phyloP scores from a whole-genome alignment of 2,329 filamentous ascomycete genomes.

The Alternaria alternata region DNA sequence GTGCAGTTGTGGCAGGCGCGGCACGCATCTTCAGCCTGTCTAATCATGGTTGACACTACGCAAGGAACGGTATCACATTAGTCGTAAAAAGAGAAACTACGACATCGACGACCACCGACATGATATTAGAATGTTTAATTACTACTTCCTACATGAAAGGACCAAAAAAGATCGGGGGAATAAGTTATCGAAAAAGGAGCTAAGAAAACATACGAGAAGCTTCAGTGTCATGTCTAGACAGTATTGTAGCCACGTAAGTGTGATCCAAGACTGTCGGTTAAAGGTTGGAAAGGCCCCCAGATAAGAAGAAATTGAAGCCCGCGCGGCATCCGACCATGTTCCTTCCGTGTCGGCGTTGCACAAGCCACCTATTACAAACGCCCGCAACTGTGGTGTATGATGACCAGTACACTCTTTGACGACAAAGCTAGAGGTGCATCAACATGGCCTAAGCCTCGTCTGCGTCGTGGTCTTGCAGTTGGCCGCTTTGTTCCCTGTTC shows the following conservation, averaged over 20 bases:
- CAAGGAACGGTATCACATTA: no score
- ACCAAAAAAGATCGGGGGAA: constrained; percentile 48
- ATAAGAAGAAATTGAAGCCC: constrained; percentile 41
- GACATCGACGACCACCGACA: constrained; percentile 23
- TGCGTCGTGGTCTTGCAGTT: constrained; percentile 43
- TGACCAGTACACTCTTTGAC: constrained; percentile 20
- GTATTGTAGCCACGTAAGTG: constrained; percentile 23
- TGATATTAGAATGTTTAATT: constrained; percentile 53
- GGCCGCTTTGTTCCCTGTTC: constrained; percentile 78
- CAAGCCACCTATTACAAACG: constrained; percentile 44
- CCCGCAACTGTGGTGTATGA: constrained; percentile 33
- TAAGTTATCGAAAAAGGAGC: constrained; percentile 51
- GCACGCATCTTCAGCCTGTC: no score
- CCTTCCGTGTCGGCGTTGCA: constrained; percentile 36
- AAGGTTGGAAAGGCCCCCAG: constrained; percentile 37
- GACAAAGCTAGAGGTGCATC: constrained; percentile 10
- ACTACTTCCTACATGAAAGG: constrained; percentile 52
- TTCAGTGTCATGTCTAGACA: constrained; percentile 45
- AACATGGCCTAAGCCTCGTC: constrained; percentile 39
- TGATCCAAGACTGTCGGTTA: constrained; percentile 32
- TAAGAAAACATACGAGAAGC: constrained; percentile 52
- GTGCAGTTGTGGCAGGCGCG: neutral
- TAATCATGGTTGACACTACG: no score
- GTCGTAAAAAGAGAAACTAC: no score
- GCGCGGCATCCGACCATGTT: constrained; percentile 29